A percentile compares a stretch with the other conserved stretches of the same genome.
phyloP scores from a whole-genome alignment of 305 asterid genomes.

The Solanum aculeatissimum region DNA sequence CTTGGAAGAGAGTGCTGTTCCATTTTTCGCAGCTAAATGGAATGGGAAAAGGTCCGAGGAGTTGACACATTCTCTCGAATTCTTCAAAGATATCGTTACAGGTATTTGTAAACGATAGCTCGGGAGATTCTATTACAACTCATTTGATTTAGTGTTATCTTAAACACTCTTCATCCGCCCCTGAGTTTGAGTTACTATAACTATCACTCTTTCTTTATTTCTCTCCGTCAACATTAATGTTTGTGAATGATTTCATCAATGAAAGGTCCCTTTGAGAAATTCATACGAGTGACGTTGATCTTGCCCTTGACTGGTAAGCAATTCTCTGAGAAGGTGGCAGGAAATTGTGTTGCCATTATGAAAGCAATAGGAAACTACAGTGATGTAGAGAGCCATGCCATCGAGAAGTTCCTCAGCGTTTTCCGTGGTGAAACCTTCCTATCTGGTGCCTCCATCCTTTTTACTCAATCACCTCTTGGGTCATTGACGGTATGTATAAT shows the following conservation, averaged over 20 bases:
- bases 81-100: slow-evolving; percentile 50
- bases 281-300: slow-evolving; percentile 55
- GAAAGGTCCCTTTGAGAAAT: slow-evolving; percentile 72
- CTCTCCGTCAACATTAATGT: too few species aligned
- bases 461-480: slow-evolving; percentile 64
- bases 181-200: not conserved
- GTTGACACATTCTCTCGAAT: slow-evolving; percentile 49
- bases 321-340: slow-evolving; percentile 80
- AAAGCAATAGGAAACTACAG: slow-evolving; percentile 44
- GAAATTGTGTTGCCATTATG: slow-evolving; percentile 58
- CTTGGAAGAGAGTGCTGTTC: slow-evolving; percentile 40
- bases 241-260: not conserved
- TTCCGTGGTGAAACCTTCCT: slow-evolving; percentile 48
- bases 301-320: slow-evolving; percentile 79
- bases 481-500: slow-evolving; percentile 44
- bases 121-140: too few species aligned
- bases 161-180: not conserved
- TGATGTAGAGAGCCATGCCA: slow-evolving; percentile 54
- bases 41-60: slow-evolving; percentile 56
- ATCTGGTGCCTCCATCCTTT: slow-evolving; percentile 72
- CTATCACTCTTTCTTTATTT: too few species aligned
- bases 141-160: not conserved
- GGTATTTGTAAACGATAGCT: slow-evolving; percentile 32
- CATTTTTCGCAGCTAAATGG: slow-evolving; percentile 59
- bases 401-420: slow-evolving; percentile 35